phyloP scores from a whole-genome alignment of 2,329 filamentous ascomycete genomes.

The Aspergillus quadrilineatus region DNA sequence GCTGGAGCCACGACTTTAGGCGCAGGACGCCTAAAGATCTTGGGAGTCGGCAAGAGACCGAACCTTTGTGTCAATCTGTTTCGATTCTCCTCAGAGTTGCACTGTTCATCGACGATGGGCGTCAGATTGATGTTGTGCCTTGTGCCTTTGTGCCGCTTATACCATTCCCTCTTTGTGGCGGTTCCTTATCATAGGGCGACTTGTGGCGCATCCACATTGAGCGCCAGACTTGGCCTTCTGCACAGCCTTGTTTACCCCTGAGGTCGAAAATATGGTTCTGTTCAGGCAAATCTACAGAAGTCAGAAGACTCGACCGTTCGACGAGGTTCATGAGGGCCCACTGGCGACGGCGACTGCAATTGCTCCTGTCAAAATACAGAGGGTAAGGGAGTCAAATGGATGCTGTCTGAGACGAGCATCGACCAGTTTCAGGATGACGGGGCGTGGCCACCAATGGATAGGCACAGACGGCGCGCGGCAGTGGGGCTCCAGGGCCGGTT shows the following conservation, averaged over 20 bases:
- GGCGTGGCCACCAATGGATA: constrained; percentile 12
- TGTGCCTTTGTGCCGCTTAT: background rate
- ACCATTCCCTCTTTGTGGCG: background rate
- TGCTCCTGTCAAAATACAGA: constrained; percentile 8
- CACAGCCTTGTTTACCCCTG: background rate
- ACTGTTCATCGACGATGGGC: background rate
- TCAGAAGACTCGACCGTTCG: constrained; percentile 10
- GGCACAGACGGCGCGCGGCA: constrained; percentile 5
- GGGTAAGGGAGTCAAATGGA: constrained; percentile 4
- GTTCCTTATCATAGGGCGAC: background rate
- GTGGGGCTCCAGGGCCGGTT: background rate
- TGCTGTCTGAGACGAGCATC: constrained; percentile 12
- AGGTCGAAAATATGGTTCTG: constrained; percentile 2
- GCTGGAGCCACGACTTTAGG: background rate
- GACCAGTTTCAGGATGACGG: constrained; percentile 22
- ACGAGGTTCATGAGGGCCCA: constrained; percentile 10
- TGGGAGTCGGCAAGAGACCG: background rate
- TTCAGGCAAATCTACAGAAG: constrained; percentile 1
- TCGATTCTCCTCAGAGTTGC: background rate
- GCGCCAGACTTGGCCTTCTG: background rate
- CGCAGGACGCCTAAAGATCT: background rate
- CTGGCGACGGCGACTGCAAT: constrained; percentile 13
- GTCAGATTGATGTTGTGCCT: background rate
- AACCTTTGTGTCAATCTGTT: too few relatives aligned
- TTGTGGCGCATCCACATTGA: constrained; percentile 3